phyloP scores from a whole-genome alignment of 441 rosid genomes.

The Erysimum cheiri region DNA sequence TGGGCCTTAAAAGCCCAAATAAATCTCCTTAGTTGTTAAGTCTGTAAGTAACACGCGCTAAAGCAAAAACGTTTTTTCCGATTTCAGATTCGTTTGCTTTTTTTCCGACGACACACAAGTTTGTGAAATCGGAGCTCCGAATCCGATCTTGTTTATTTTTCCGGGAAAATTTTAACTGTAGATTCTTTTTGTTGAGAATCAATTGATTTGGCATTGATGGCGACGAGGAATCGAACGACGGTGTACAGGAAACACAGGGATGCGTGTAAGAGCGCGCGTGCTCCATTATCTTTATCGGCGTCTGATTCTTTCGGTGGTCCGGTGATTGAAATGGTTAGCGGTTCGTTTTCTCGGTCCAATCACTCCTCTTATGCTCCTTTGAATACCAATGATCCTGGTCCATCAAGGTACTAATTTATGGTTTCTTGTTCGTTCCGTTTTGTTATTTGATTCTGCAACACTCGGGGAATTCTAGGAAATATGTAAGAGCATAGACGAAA shows the following conservation, averaged over 20 bases:
- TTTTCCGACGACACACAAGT: too few species aligned
- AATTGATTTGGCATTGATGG: slow-evolving; percentile 51
- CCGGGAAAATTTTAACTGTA: background rate
- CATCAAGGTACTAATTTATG: slow-evolving; percentile 57
- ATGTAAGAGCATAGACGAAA: background rate
- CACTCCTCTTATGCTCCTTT: slow-evolving; percentile 75
- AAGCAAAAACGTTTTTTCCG: too few species aligned
- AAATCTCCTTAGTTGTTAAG: too few species aligned
- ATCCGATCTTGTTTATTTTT: background rate
- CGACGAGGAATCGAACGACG: slow-evolving; percentile 79
- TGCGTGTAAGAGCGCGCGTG: slow-evolving; percentile 86
- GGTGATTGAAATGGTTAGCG: slow-evolving; percentile 87
- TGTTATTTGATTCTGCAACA: slow-evolving; percentile 6
- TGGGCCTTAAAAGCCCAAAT: too few species aligned
- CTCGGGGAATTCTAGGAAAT: background rate
- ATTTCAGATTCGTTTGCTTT: too few species aligned
- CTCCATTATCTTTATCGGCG: slow-evolving; percentile 59
- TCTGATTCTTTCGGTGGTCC: slow-evolving; percentile 59
- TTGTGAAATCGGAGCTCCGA: background rate
- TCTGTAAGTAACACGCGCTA: too few species aligned
- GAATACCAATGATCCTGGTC: slow-evolving; percentile 79
- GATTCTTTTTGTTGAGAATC: background rate
- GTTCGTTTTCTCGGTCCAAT: slow-evolving; percentile 69
- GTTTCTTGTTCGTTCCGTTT: background rate
- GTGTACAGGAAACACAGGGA: slow-evolving; percentile 75